Evolutionary conservation across 169 alveolate genomes (phyloP).

Genomic region (Eimeria maxima): DNA sequence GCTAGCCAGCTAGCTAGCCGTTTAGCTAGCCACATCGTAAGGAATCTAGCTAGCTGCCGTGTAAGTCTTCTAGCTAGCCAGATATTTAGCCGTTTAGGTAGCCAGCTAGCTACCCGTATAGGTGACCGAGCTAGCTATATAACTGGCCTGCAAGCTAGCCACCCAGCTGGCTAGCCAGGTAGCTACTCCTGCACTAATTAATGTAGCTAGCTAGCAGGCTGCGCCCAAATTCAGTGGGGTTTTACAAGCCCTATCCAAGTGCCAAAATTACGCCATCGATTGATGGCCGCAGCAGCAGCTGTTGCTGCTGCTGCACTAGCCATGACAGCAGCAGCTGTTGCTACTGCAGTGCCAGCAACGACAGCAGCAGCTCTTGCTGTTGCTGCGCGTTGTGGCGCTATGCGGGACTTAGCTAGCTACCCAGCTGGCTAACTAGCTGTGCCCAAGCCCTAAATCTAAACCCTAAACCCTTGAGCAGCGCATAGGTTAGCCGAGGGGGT

Average conservation of each 20-base stretch:
- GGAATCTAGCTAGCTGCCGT: no score
- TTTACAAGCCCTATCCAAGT: not conserved
- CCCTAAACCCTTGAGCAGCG: no score
- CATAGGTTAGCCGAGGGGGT: not conserved
- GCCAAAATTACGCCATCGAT: not conserved
- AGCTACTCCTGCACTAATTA: no score
- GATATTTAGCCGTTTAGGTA: not conserved
- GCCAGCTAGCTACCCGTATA: not conserved
- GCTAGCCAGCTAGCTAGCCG: not conserved
- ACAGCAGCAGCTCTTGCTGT: no score
- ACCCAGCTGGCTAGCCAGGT: no score
- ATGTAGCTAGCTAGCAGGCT: not conserved
- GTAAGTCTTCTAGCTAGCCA: not conserved
- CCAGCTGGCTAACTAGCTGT: constrained; percentile 1
- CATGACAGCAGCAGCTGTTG: not conserved
- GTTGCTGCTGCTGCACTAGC: constrained; percentile 1
- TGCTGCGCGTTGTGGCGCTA: not conserved
- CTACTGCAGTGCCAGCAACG: no score
- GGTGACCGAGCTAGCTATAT: not conserved
- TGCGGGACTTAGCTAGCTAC: not conserved
- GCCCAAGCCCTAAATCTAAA: no score
- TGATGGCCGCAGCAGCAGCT: not conserved
- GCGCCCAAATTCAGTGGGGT: no score
- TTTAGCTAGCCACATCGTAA: no score
- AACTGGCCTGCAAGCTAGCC: no score